Evolutionary conservation across 2,329 filamentous ascomycete genomes (phyloP).

Genomic region (Colletotrichum aenigma): DNA sequence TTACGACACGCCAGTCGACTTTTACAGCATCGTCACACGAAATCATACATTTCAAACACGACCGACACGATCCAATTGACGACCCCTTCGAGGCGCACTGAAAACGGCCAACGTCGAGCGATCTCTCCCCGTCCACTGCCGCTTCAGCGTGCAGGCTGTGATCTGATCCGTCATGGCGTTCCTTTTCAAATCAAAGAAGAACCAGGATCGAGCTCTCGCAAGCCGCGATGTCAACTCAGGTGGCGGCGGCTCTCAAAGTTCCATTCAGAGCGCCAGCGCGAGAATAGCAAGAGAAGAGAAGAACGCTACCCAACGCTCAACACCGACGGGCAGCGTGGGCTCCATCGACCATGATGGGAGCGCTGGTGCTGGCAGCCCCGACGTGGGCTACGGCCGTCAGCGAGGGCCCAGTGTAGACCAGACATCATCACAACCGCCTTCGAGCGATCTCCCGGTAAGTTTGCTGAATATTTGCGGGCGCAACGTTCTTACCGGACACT

Average conservation of each 20-base stretch:
- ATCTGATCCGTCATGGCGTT: slow-evolving; percentile 69
- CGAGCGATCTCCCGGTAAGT: slow-evolving; percentile 48
- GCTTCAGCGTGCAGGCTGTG: slow-evolving; percentile 40
- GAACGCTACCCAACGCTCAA: slow-evolving; percentile 60
- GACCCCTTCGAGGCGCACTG: slow-evolving; percentile 12
- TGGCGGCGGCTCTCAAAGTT: slow-evolving; percentile 43
- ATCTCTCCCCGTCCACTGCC: slow-evolving; percentile 21
- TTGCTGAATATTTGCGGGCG: slow-evolving; percentile 36
- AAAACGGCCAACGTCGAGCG: slow-evolving; percentile 20
- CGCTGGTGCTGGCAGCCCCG: slow-evolving; percentile 67
- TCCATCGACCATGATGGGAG: slow-evolving; percentile 67
- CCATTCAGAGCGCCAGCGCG: slow-evolving; percentile 43
- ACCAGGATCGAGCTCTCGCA: slow-evolving; percentile 64
- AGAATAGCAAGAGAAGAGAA: slow-evolving; percentile 59
- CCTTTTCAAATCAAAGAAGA: slow-evolving; percentile 83
- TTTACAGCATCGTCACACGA: not conserved
- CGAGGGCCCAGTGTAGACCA: slow-evolving; percentile 57
- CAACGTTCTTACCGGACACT: slow-evolving; percentile 24
- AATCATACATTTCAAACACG: not conserved
- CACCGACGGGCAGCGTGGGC: slow-evolving; percentile 78
- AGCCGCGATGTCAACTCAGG: slow-evolving; percentile 57
- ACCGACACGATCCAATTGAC: slow-evolving; percentile 10
- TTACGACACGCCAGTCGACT: not conserved
- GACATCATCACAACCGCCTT: slow-evolving; percentile 37
- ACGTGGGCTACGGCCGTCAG: slow-evolving; percentile 63